phyloP scores from a whole-genome alignment of 352 stramenopile species.

The Pythium biforme region DNA sequence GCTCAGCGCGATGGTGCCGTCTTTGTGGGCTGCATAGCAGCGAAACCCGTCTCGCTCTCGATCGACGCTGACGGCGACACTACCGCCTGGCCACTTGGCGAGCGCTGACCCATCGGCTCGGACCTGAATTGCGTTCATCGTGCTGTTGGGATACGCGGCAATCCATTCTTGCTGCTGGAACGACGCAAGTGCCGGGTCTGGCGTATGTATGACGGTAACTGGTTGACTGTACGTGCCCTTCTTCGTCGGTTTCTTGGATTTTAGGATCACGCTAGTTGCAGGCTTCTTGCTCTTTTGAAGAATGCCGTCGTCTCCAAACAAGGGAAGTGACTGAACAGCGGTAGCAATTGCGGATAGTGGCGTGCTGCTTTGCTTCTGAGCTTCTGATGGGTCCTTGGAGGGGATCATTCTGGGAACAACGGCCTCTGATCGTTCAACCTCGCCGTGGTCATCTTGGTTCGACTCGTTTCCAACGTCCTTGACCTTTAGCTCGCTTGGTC shows the following conservation, averaged over 20 bases:
- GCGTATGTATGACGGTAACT: neutral
- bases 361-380: neutral
- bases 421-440: neutral
- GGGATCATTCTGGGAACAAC: neutral
- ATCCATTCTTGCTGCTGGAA: conserved; percentile 44
- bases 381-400: neutral
- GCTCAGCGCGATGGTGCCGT: conserved; percentile 62
- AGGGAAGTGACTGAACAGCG: conserved; percentile 50
- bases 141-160: conserved; percentile 47
- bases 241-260: conserved; percentile 14
- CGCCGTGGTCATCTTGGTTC: conserved; percentile 2
- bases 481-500: neutral
- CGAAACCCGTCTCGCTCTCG: conserved; percentile 58
- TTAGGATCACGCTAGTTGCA: neutral
- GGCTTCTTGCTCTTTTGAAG: conserved; percentile 37
- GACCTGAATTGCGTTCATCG: conserved; percentile 50
- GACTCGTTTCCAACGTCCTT: neutral
- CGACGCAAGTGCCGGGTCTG: conserved; percentile 2
- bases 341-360: conserved; percentile 36
- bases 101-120: conserved; percentile 61
- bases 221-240: conserved; percentile 11
- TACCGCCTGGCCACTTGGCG: conserved; percentile 63
- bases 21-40: conserved; percentile 69
- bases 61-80: conserved; percentile 68
- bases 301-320: conserved; percentile 39